phyloP scores from a whole-genome alignment of 495 filamentous ascomycete genomes.

The Daldinia caldariorum region DNA sequence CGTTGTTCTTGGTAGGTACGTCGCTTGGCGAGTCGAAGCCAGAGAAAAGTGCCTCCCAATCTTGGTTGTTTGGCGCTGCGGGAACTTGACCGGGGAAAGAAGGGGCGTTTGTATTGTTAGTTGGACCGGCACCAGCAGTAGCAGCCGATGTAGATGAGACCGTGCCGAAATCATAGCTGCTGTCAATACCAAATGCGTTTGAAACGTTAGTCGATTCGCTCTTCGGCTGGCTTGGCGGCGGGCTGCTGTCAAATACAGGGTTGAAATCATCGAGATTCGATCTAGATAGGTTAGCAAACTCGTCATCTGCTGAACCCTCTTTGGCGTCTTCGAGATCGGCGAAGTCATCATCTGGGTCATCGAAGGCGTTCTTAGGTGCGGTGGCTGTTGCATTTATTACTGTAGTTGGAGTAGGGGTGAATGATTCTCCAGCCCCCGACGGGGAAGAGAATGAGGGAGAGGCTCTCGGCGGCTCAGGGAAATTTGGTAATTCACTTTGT shows the following conservation, averaged over 20 bases:
- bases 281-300: slow-evolving; percentile 73
- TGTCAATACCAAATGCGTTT: slow-evolving; percentile 56
- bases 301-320: slow-evolving; percentile 89
- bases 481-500: slow-evolving; percentile 42
- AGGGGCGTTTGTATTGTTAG: slow-evolving; percentile 47
- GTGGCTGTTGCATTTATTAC: slow-evolving; percentile 42
- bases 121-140: slow-evolving; percentile 64
- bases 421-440: slow-evolving; percentile 37
- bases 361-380: slow-evolving; percentile 59
- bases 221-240: slow-evolving; percentile 63
- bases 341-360: slow-evolving; percentile 91
- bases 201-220: slow-evolving; percentile 54
- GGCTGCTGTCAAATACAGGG: slow-evolving; percentile 68
- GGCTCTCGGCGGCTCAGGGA: slow-evolving; percentile 46
- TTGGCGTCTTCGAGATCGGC: slow-evolving; percentile 88
- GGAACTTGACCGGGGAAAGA: slow-evolving; percentile 49
- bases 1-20: slow-evolving; percentile 43
- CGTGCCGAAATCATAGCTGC: slow-evolving; percentile 60
- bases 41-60: slow-evolving; percentile 97
- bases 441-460: slow-evolving; percentile 43
- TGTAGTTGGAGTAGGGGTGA: slow-evolving; percentile 44
- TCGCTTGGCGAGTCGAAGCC: slow-evolving; percentile 70
- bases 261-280: slow-evolving; percentile 73
- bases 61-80: slow-evolving; percentile 65
- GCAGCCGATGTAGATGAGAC: slow-evolving; percentile 55